Evolutionary conservation across 768 basidiomycete genomes (phyloP).

Genomic region (Fibroporia radiculosa): DNA sequence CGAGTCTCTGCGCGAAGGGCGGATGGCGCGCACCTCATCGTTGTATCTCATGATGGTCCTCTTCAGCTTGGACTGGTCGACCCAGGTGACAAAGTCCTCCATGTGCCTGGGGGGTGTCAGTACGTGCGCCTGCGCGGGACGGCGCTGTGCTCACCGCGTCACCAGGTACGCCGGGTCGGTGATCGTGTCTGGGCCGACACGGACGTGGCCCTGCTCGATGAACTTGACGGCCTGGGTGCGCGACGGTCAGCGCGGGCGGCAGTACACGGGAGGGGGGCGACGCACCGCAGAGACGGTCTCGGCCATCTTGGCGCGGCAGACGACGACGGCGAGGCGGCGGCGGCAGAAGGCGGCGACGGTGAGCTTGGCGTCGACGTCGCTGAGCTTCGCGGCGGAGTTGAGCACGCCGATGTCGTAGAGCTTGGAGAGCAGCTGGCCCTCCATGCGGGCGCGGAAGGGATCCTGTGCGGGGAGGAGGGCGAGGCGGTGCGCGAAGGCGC

Average conservation of each 20-base stretch:
- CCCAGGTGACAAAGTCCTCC: slow-evolving; percentile 99
- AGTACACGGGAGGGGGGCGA: slow-evolving; percentile 13
- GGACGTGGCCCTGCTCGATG: slow-evolving; percentile 96
- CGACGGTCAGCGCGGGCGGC: background rate
- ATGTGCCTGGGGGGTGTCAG: slow-evolving; percentile 54
- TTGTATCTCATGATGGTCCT: slow-evolving; percentile 94
- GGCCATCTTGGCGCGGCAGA: slow-evolving; percentile 90
- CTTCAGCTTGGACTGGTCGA: slow-evolving; percentile 95
- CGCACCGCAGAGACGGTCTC: slow-evolving; percentile 90
- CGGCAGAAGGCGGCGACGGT: slow-evolving; percentile 94
- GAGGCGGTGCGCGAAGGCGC: slow-evolving; percentile 79
- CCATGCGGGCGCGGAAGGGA: slow-evolving; percentile 78
- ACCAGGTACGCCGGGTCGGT: slow-evolving; percentile 96
- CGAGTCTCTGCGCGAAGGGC: background rate
- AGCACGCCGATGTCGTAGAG: slow-evolving; percentile 97
- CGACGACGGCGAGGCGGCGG: slow-evolving; percentile 83
- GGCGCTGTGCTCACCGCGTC: slow-evolving; percentile 48
- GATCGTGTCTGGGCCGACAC: slow-evolving; percentile 92
- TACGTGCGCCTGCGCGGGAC: slow-evolving; percentile 4
- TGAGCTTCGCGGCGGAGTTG: slow-evolving; percentile 78
- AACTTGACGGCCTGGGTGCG: slow-evolving; percentile 82
- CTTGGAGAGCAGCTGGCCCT: slow-evolving; percentile 83
- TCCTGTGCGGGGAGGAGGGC: slow-evolving; percentile 85
- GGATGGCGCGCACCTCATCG: slow-evolving; percentile 60
- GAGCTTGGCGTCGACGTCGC: slow-evolving; percentile 89